Conservation (phyloP, 148 eudicot genomes). For the Selenicereus undatus region DNA sequence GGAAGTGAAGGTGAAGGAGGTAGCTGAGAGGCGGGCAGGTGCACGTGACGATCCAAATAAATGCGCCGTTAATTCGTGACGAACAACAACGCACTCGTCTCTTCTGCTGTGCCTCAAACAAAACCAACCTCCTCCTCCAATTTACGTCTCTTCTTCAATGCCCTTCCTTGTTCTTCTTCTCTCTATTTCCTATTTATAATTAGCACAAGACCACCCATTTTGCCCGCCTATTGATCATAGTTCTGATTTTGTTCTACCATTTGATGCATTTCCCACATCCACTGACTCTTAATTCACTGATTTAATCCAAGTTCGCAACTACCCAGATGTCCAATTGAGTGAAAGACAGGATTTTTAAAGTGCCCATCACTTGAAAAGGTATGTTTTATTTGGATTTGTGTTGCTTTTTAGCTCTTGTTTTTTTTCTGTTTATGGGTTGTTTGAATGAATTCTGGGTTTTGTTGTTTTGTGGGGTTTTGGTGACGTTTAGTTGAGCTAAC, state of each 20-base stretch:
- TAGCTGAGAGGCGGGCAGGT: slow-evolving; percentile 18
- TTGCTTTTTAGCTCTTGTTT: background rate
- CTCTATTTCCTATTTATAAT: background rate
- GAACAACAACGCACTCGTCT: background rate
- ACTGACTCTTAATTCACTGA: background rate
- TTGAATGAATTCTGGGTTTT: background rate
- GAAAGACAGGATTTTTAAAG: background rate
- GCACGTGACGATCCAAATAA: slow-evolving; percentile 23
- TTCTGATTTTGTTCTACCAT: background rate
- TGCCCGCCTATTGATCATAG: background rate
- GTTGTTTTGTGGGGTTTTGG: slow-evolving; percentile 9
- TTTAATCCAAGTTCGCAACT: background rate
- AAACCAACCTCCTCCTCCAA: slow-evolving; percentile 21
- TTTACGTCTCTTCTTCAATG: background rate
- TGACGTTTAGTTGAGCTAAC: slow-evolving; percentile 32
- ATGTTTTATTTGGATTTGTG: background rate
- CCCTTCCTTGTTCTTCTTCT: background rate
- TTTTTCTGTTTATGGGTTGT: background rate
- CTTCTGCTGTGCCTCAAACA: slow-evolving; percentile 13
- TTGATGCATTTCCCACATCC: background rate
- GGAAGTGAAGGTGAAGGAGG: background rate
- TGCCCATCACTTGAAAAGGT: background rate
- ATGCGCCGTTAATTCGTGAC: slow-evolving; percentile 14
- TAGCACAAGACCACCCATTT: background rate
- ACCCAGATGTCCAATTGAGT: slow-evolving; percentile 11